These are phyloP conservation scores for Starmera amethionina DNA, from an alignment of 805 yeast species.

Conservation along the genomic window DNA sequence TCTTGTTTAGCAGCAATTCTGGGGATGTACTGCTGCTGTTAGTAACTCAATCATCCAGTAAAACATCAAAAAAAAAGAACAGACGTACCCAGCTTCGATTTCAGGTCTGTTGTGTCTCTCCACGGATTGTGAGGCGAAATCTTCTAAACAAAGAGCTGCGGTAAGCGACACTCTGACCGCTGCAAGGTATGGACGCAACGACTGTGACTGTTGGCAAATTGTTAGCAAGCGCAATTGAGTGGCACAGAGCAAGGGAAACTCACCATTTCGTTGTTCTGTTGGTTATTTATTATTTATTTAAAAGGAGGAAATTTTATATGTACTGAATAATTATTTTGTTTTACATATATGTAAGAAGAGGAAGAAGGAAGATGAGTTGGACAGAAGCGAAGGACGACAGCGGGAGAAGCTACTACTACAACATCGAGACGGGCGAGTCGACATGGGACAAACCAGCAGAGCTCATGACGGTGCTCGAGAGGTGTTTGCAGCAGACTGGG, in stretches of 20 bases:
- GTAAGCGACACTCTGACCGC: constrained; percentile 91
- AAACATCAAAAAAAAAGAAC: background rate
- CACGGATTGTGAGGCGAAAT: constrained; percentile 89
- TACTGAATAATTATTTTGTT: no score
- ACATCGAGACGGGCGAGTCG: constrained; percentile 53
- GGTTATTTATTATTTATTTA: no score
- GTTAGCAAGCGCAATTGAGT: no score
- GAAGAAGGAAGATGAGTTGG: constrained; percentile 35
- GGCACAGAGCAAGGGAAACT: no score
- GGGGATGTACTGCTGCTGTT: constrained; percentile 45
- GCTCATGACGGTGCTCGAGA: constrained; percentile 27
- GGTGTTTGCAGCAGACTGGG: constrained; percentile 39
- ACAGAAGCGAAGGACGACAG: constrained; percentile 50
- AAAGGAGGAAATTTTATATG: no score
- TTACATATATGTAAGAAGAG: background rate
- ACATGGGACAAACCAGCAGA: constrained; percentile 77
- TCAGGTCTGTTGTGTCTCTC: constrained; percentile 98
- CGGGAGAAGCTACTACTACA: constrained; percentile 66
- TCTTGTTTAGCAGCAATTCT: constrained; percentile 79
- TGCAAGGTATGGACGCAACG: constrained; percentile 86
- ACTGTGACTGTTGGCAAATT: constrained; percentile 58
- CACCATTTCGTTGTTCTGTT: no score
- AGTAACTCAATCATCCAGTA: background rate
- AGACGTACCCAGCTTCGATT: constrained; percentile 56
- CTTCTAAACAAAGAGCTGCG: constrained; percentile 86